Evolutionary conservation across 2,329 filamentous ascomycete species (phyloP).

Genomic region (Corinectria fuckeliana): DNA sequence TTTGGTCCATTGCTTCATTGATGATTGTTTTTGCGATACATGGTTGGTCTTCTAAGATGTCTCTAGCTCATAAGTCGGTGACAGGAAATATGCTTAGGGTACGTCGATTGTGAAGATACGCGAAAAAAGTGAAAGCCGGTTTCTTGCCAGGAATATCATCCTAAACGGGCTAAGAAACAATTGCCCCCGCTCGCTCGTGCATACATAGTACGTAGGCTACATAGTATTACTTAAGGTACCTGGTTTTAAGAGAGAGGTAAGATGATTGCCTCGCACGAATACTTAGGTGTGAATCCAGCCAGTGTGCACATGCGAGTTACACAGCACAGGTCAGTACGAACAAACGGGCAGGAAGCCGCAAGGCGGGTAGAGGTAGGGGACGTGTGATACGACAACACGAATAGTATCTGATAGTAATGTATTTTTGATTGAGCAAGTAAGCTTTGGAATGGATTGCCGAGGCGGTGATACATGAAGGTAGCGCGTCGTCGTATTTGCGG

Average conservation of each 20-base stretch:
- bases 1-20: neutral
- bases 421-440: neutral
- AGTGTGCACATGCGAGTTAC: neutral
- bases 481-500: slow-evolving; percentile 10
- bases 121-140: too few relatives aligned
- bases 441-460: slow-evolving; percentile 3
- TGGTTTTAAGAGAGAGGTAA: neutral
- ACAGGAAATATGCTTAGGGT: neutral
- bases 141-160: neutral
- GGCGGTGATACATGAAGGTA: slow-evolving; percentile 6
- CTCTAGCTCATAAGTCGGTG: neutral
- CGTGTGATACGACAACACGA: neutral
- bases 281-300: neutral
- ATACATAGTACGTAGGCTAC: too few relatives aligned
- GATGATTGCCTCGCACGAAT: neutral
- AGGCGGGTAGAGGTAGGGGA: too few relatives aligned
- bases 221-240: too few relatives aligned
- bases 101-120: neutral
- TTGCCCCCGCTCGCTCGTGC: too few relatives aligned
- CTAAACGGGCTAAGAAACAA: neutral
- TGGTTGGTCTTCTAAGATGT: neutral
- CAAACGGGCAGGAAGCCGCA: too few relatives aligned
- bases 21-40: neutral
- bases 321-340: too few relatives aligned
- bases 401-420: neutral